phyloP scores from a whole-genome alignment of 2,329 filamentous ascomycete species.

The Aspergillus glaucus region DNA sequence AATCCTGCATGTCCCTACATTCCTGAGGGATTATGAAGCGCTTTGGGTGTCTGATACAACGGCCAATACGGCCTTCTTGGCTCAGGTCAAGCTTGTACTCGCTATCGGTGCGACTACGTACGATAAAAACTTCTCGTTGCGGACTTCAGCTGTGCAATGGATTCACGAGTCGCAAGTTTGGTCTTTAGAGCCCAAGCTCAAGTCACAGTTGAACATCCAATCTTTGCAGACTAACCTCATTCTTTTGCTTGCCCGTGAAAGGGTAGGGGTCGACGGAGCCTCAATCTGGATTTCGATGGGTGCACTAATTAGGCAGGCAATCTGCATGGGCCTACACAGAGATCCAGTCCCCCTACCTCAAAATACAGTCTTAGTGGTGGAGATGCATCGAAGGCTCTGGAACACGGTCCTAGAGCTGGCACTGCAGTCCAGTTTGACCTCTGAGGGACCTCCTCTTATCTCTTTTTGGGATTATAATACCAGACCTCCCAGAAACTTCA shows the following conservation, averaged over 20 bases:
- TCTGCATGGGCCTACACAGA: constrained; percentile 37
- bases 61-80: constrained; percentile 41
- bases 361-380: constrained; percentile 11
- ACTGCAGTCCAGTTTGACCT: constrained; percentile 31
- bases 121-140: constrained; percentile 47
- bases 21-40: constrained; percentile 49
- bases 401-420: constrained; percentile 30
- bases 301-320: constrained; percentile 30
- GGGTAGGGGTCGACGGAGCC: constrained; percentile 27
- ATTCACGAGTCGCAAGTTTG: constrained; percentile 53
- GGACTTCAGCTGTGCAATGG: constrained; percentile 48
- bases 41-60: constrained; percentile 37
- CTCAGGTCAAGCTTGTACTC: constrained; percentile 54
- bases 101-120: constrained; percentile 50
- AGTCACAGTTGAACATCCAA: constrained; percentile 45
- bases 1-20: constrained; percentile 53
- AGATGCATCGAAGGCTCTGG: constrained; percentile 27
- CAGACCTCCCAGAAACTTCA: constrained; percentile 31
- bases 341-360: constrained; percentile 30
- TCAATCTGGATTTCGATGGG: constrained; percentile 35
- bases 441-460: constrained; percentile 31
- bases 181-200: constrained; percentile 49
- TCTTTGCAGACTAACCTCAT: constrained; percentile 44
- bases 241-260: constrained; percentile 32
- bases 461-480: constrained; percentile 32